Base-by-base conservation (phyloP, 805 yeast genomes). In the Kuraishia floccosa region DNA sequence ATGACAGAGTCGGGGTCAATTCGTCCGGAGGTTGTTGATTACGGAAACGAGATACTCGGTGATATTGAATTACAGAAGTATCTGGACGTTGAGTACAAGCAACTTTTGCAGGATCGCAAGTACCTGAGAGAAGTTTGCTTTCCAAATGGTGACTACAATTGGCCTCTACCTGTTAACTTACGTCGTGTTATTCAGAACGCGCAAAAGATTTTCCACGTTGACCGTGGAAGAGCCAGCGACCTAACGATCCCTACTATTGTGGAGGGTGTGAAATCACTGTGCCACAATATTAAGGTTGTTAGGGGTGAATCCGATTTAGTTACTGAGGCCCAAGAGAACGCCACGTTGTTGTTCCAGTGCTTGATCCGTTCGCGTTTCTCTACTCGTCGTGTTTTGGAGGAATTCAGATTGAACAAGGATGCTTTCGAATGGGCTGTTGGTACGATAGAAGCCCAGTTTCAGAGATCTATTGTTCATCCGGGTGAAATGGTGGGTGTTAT, bases 401-500 rank as follows among this genome's bases (percentile, higher is more conserved):
- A 93, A 53, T 89, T 75, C 58, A 74, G 85, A 44, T 63, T 91
- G 46, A 84, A 76, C 46, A 74, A 73, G 45, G 74, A 73, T 37
- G 91, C 99, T 0, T 91, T 91, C 50, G 86, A 87, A 41, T 91
- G 98, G 98, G 94, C 85, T 28, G 42, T 86, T 37, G 96, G 96
- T 52, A 94, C 89, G 52, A 72, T 91, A 40, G 96, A 87, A 51
- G 73, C 91, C 20, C 96, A 87, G 56, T 91, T 89, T 63, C 85
- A 85, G 42, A 82, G 79, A 56, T 76, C 96, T 6, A 65, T 83
- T 52, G 96, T 86, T 27, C 89, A 87, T 39, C 95, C 97, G 4
- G 96, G 96, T 68, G 96, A 87, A 54, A 87, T 87, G 96, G 96
- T 87, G 35, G 96, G 96, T 65, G 94, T 87, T 31, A 72, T 87